Conservation (phyloP, 2,329 filamentous ascomycete genomes). For the Fusarium penzigii region DNA sequence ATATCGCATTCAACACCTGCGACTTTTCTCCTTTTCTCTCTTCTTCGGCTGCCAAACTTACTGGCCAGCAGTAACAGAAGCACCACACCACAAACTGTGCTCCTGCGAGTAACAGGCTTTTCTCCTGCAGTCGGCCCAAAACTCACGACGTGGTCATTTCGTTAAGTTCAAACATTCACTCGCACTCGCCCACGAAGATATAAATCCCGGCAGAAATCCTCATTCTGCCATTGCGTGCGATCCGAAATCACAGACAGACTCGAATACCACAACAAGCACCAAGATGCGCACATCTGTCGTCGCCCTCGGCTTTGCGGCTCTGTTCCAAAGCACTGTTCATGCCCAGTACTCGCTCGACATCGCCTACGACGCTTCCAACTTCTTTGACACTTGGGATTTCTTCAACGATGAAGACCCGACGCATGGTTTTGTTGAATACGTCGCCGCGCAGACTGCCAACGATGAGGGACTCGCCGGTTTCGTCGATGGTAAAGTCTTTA, state of each 20-base stretch:
- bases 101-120: background rate
- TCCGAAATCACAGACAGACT: background rate
- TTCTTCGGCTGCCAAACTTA: background rate
- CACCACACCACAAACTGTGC: background rate
- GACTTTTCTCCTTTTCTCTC: background rate
- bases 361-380: constrained; percentile 53
- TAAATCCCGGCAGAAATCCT: background rate
- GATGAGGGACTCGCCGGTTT: constrained; percentile 59
- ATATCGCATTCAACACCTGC: background rate
- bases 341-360: constrained; percentile 48
- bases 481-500: constrained; percentile 57
- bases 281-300: constrained; percentile 27
- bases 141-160: background rate
- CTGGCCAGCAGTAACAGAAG: background rate
- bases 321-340: constrained; percentile 29
- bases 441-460: constrained; percentile 59
- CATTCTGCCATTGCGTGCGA: background rate
- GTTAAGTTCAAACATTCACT: background rate
- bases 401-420: constrained; percentile 67
- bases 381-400: constrained; percentile 58
- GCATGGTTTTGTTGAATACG: constrained; percentile 72
- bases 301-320: constrained; percentile 30
- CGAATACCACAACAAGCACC: constrained; percentile 5
- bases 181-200: background rate
- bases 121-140: background rate